phyloP scores from a whole-genome alignment of 1,284 basidiomycete genomes.

The Cerioporus squamosus region DNA sequence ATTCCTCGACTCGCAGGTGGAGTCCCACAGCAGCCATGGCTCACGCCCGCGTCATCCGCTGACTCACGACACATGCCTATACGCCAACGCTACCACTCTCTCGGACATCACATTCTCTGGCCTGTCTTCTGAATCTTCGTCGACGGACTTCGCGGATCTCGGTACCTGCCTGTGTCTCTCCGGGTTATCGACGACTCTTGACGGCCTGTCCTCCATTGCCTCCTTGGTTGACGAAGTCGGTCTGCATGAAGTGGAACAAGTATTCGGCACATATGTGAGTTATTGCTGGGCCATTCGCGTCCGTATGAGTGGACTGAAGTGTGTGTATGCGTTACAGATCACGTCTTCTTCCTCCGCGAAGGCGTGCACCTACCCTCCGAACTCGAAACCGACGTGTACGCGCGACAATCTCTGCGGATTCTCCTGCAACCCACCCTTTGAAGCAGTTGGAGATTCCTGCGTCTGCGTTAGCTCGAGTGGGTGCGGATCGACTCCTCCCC shows the following conservation, averaged over 20 bases:
- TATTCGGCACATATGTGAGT: background rate
- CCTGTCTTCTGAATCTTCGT: background rate
- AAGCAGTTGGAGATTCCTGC: conserved; percentile 39
- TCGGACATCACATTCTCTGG: background rate
- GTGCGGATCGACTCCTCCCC: background rate
- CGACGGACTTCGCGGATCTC: background rate
- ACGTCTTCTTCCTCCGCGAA: background rate
- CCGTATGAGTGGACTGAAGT: background rate
- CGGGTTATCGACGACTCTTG: background rate
- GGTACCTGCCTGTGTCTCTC: background rate
- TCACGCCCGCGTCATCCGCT: background rate
- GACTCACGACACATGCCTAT: background rate
- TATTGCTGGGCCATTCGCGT: background rate
- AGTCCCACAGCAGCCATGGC: too few species aligned
- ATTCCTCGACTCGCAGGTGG: too few species aligned
- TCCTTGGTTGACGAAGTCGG: background rate
- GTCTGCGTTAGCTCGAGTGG: conserved; percentile 41
- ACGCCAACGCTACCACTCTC: background rate
- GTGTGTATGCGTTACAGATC: background rate
- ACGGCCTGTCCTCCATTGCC: background rate
- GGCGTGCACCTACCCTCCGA: conserved; percentile 45
- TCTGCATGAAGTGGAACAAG: background rate
- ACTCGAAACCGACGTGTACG: conserved; percentile 43
- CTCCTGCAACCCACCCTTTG: conserved; percentile 43
- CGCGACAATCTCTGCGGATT: conserved; percentile 46